Evolutionary conservation across 2,329 filamentous ascomycete species (phyloP), one percentile per base, ranked within the genome.

Genomic region (Botrytis paeoniae): DNA sequence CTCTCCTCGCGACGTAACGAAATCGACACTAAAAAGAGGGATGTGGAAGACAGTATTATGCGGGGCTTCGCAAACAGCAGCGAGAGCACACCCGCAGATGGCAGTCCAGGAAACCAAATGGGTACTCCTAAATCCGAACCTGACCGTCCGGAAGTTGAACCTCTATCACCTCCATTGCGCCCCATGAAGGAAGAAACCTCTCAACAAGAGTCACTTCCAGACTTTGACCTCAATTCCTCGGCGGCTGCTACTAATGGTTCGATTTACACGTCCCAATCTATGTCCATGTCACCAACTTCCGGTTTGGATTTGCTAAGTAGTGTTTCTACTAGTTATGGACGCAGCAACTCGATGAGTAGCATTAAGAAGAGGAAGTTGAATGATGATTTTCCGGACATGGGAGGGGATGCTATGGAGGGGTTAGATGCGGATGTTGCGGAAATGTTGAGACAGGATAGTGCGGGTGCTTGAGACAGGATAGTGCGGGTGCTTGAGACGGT

Each of bases 1-100:
- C 83, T 98, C 32, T 83, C 85, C 5, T 85, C 85, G n/a, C 90
- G 91, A 72, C 93, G 92, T 77, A 83, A 85, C 3, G 89, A 90
- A 72, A 93, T 94, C 25, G 95, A 98, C 78, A 84, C 86, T 29
- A 95, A 93, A 83, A 97, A 97, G 82, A 90, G 91, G 70, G 92
- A 96, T 65, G 94, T 99, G 12, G 96, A 99, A 82, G 89, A 95
- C 76, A 91, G 89, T 66, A 98, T 99, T 77, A 94, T 99, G 88
- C 89, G 92, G 69, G 93, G 93, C 14, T 87, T 97, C 35, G 89
- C 90, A 22, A 87, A 90, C 14, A 85, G 85, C 70, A 86, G 88
- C 73, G 83, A 85, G 32, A 83, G 84, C 64, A 82, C 82, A 14
- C 85, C 88, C 16, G 84, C 85, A 66, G 80, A 85, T 77, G 75